Base-by-base conservation (phyloP, 495 filamentous ascomycete species). In the Penicillium coprophilum region DNA sequence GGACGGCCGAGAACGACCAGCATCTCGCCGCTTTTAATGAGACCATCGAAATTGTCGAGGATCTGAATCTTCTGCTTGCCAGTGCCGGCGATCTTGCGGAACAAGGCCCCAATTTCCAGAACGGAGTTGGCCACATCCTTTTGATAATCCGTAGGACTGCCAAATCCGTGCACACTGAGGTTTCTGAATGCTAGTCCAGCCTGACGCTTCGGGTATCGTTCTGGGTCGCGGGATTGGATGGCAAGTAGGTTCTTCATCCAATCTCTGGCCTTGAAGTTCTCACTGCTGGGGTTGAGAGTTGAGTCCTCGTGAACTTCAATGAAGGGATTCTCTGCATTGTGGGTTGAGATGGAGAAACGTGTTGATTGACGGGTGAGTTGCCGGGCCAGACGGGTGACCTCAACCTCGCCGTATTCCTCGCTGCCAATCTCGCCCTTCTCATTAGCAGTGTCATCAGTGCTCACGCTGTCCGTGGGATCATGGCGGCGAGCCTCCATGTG, bases 1-100 rank as follows among this genome's bases (percentile, higher is more conserved):
- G 90, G 90, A 21, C 85, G 83, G 17, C 89, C 90, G 20, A 93
- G 77, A 1, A 93, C 89, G 17, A 93, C 77, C 39, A 94, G 74
- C 85, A 90, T 91, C 73, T 94, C 90, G 13, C 90, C 90, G 23
- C 81, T 83, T 59, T 82, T 81, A 3, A 93, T 77, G 7, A 92
- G 64, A 2, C 89, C 90, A 50, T 89, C 86, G 61, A 92, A 90
- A 30, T 83, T 72, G 28, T 82, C 82, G 30, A 94, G 74, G 53
- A 93, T 92, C 34, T 89, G 70, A 67, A 87, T 86, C 66, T 82
- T 80, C 38, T 82, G 71, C 66, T 81, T 77, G 6, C 77, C 76
- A 27, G 72, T 68, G 17, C 79, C 80, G 46, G 72, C 64, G 5
- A 80, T 19, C 31, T 62, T 58, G 46, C 76, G 77, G 27, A 77